Conservation (phyloP, 2,329 filamentous ascomycete genomes). For the Paraconiothyrium brasiliense region DNA sequence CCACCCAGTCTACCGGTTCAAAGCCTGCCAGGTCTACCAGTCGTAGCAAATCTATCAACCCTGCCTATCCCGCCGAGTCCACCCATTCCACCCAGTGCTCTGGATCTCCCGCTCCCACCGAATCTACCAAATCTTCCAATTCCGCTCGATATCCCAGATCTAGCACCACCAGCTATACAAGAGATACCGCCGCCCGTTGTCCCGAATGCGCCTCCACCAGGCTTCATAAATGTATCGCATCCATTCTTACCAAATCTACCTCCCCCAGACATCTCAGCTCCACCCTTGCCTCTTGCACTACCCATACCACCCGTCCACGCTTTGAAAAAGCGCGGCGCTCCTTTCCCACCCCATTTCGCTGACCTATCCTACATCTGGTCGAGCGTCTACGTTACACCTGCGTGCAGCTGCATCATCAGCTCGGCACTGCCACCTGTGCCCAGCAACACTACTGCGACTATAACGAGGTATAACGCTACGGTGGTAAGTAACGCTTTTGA, state of each 20-base stretch:
- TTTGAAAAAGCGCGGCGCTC: constrained; percentile 20
- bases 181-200: too few relatives aligned
- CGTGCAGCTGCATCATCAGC: constrained; percentile 28
- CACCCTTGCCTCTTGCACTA: neutral
- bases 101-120: neutral
- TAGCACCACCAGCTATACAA: neutral
- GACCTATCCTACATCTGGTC: constrained; percentile 27
- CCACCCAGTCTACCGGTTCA: neutral
- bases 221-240: too few relatives aligned
- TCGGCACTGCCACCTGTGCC: constrained; percentile 21
- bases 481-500: constrained; percentile 16
- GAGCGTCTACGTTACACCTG: constrained; percentile 23
- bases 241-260: too few relatives aligned
- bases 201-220: too few relatives aligned
- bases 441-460: constrained; percentile 19
- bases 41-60: neutral
- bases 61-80: neutral
- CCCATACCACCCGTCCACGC: neutral
- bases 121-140: neutral
- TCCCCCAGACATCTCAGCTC: neutral
- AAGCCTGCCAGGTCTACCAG: neutral
- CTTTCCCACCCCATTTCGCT: constrained; percentile 21
- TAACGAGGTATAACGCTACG: constrained; percentile 21
- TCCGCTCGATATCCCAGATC: neutral
- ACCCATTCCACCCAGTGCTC: neutral